Evolutionary conservation across 257 asterid species (phyloP), one percentile per base, ranked within the genome.

Genomic region (Linderniella brevidens): DNA sequence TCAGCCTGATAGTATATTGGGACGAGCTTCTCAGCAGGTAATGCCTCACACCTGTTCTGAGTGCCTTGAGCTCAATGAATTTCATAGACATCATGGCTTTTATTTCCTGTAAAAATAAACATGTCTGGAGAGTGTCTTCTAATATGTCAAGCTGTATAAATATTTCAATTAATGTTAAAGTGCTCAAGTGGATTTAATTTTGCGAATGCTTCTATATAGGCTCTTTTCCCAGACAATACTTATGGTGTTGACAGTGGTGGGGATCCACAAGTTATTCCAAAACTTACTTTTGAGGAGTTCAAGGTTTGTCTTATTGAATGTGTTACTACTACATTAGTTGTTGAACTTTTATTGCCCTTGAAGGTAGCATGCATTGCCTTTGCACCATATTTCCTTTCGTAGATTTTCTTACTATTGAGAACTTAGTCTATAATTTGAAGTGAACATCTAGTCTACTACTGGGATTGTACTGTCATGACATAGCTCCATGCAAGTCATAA

Each of bases 161-260:
- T 54, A 41, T 41, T 15, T 16, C 18, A 25, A 4, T 15, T 35
- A 19, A 42, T 9, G 18, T 41, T 44, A 18, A 36, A 56, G 40
- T 43, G 45, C 35, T 10, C 1, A 14, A 17, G 15, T 17, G 57
- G 44, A 47, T 20, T 40, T 57, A 40, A 48, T 54, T 59, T 49
- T 37, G 48, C 19, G 40, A 6, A 7, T 48, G 35, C 51, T 53
- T 60, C 16, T 60, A 8, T 64, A 65, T 85, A 90, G 96, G 94
- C 95, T 48, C 92, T 90, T 62, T 84, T 59, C 50, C 98, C 96
- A 9, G 83, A 90, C 61, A 90, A 85, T 64, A 66, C 98, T 32
- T 90, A 90, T 61, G 96, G 98, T 17, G 98, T 90, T 49, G 98
- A 90, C 60, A 90, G 98, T 69, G 98, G 98, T 14, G 98, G 98